Base-by-base conservation (phyloP, 805 yeast species). In the Isabelozyma pseudorhagii region DNA sequence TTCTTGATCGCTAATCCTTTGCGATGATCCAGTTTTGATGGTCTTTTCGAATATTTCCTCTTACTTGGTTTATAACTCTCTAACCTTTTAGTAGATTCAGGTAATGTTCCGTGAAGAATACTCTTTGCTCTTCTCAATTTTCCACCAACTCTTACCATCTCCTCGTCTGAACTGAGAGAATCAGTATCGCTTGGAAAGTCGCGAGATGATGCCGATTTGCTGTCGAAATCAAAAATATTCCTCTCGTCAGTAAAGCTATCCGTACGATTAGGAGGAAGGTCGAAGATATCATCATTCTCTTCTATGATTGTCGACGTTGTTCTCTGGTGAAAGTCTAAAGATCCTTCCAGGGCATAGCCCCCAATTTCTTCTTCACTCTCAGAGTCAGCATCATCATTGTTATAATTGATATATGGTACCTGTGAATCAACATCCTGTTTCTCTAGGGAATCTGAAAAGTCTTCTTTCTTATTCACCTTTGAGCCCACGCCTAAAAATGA, bases 1-100 rank as follows among this genome's bases (percentile, higher is more conserved):
- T 71, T 72, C 47, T 59, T 61, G 6, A 68, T 51, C 3, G 77
- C 78, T 45, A 72, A 52, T 3, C 78, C 78, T 48, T 62, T 69
- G 42, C 77, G 56, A 25, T 63, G 56, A 36, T 62, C 63, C 7
- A 48, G 5, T 6, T 49, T 44, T 29, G 27, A 36, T 36, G 46
- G 34, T 14, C 11, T 9, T 42, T 46, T 39, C 27, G 42, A 29
- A 39, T 43, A 48, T 38, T 9, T 46, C 13, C 29, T 46, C 49
- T 36, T 38, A 25, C 5, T 55, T 25, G 53, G 50, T 40, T 60
- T 60, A 44, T 60, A 69, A 11, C 63, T 53, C 5, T 55, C 59
- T 8, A 70, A 54, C 18, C 74, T 50, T 49, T 67, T 71, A 4
- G 74, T 71, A 3, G 76, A 72, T 46, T 71, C 77, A 0, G 78